Percentiles rank a stretch among this genome's conserved stretches.
These are phyloP conservation scores for Salix arbutifolia DNA, from an alignment of 345 rosid genomes.

Conservation along the genomic window DNA sequence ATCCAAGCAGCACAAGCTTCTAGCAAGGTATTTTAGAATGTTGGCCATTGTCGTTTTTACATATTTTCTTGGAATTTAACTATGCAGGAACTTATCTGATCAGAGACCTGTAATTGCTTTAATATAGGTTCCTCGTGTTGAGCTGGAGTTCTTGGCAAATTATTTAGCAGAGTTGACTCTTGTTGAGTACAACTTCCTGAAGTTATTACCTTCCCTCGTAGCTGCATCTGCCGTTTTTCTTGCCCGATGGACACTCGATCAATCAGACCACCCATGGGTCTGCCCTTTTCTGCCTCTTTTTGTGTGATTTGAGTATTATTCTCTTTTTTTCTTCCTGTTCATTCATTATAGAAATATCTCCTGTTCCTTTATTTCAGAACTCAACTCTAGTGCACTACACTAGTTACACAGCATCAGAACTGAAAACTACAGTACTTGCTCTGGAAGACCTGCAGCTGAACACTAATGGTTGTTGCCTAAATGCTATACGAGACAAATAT, in stretches of 20 bases:
- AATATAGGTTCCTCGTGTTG: constrained; percentile 50
- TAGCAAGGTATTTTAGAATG: constrained; percentile 39
- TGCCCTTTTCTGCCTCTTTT: constrained; percentile 17
- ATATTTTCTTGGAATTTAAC: neutral
- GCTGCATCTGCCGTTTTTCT: constrained; percentile 94
- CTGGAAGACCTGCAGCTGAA: constrained; percentile 74
- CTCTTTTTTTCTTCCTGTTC: neutral
- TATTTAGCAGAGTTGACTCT: constrained; percentile 83
- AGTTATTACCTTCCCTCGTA: constrained; percentile 65
- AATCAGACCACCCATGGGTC: constrained; percentile 91
- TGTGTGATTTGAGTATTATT: neutral
- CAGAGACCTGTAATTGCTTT: neutral
- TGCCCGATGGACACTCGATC: constrained; percentile 83
- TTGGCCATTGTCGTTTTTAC: neutral
- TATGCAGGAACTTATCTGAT: constrained; percentile 1
- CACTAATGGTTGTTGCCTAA: constrained; percentile 51
- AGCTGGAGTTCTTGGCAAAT: constrained; percentile 78
- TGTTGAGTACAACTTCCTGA: constrained; percentile 65
- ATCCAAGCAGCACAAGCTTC: constrained; percentile 79
- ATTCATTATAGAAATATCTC: neutral
- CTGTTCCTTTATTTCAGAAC: constrained; percentile 43
- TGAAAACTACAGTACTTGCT: constrained; percentile 65
- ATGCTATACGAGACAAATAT: constrained; percentile 72
- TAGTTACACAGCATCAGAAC: constrained; percentile 51
- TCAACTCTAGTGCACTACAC: constrained; percentile 86